Base-by-base conservation (phyloP, 768 basidiomycete species). In the Tulasnella sp. region DNA sequence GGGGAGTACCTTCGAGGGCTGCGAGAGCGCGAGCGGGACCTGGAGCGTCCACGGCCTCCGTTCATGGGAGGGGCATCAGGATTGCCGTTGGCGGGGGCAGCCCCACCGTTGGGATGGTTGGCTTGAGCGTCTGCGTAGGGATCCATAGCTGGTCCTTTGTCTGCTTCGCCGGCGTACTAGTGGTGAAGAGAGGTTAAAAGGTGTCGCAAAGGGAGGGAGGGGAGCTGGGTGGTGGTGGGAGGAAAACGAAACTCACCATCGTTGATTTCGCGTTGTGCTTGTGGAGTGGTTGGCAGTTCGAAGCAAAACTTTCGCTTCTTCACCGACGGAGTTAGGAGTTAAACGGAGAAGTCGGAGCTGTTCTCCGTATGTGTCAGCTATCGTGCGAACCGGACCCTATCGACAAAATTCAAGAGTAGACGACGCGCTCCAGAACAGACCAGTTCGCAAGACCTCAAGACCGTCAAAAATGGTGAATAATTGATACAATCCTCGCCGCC, bases 21-120 rank as follows among this genome's bases (percentile, higher is more conserved):
- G 81, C 92, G 89, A 34, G 94, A 94, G 77, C 93, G 91, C 82
- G 92, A 92, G 78, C 94, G 91, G 74, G 79, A 81, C 36, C 81
- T 72, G 72, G 91, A 79, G 71, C 78, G 78, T 31, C 71, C 78
- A 46, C 78, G 78, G 16, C 71, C 78, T n/a, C 78, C 68, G 52
- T 79, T 72, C 19, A 62, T 58, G 36, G 56, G 48, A 27, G 48
- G 48, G 10, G 71, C 46, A 52, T 48, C 78, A 31, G 44, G 27
- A 40, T 79, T 79, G 40, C 89, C 83, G 80, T 86, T 85, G 3
- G 85, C 81, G 12, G 82, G 76, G 0, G 84, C 80, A 14, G 36
- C 73, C 1, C 44, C 44, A 40, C 39, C 73, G 34, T 39, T 77
- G 0, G 46, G 46, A 14, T 52, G 76, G 46, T 16, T 27, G 40